These are phyloP conservation scores for Trichoderma lentiforme DNA, from an alignment of 2,329 filamentous ascomycete species.

Conservation along the genomic window DNA sequence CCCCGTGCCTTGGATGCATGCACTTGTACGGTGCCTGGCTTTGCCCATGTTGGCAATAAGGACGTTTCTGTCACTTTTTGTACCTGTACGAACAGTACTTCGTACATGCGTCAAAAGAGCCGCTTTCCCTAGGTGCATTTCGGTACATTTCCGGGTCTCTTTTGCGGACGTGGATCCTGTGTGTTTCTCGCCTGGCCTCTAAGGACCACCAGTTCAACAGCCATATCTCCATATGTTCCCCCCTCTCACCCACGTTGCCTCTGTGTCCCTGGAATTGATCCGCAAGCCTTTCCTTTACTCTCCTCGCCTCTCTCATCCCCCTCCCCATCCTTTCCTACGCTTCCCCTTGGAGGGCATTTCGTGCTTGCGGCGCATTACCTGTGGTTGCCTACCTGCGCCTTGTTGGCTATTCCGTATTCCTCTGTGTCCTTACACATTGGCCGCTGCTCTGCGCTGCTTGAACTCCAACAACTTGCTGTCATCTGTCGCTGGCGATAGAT, in stretches of 20 bases:
- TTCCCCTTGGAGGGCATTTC: neutral
- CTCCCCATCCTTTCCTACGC: neutral
- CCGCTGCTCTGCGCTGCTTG: neutral
- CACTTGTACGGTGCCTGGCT: neutral
- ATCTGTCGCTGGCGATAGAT: slow-evolving; percentile 13
- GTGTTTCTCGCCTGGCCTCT: slow-evolving; percentile 4
- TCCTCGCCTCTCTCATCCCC: neutral
- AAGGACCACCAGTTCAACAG: neutral
- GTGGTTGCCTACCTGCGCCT: neutral
- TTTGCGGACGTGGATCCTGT: neutral
- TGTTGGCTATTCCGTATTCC: neutral
- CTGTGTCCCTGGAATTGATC: neutral
- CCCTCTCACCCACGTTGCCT: neutral
- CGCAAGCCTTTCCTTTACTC: neutral
- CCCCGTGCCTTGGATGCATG: neutral
- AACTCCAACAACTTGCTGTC: neutral
- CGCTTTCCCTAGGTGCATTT: slow-evolving; percentile 2
- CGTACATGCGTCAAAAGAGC: slow-evolving; percentile 2
- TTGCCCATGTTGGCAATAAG: neutral
- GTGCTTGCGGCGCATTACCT: neutral
- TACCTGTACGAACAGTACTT: slow-evolving; percentile 1
- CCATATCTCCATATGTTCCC: slow-evolving; percentile 5
- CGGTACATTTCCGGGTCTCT: slow-evolving; percentile 13
- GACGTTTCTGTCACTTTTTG: neutral
- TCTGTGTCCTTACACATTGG: too few relatives aligned